Base-by-base conservation (phyloP, 1,284 basidiomycete genomes). In the Fomitiporia mediterranea region DNA sequence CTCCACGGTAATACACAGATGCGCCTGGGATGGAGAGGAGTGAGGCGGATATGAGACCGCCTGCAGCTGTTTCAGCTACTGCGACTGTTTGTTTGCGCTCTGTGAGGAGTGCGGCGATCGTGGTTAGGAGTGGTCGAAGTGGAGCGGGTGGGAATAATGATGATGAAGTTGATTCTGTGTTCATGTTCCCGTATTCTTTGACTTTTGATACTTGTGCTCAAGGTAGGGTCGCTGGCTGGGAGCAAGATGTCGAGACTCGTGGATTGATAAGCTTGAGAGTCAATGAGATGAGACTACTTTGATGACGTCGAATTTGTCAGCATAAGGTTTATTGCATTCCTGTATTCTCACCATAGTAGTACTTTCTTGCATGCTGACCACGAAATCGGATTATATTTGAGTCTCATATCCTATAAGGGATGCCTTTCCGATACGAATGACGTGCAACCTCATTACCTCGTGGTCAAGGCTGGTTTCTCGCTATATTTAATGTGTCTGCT, bases 51-150 rank as follows among this genome's bases (percentile, higher is more conserved):
- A 66, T 59, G 21, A 65, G 62, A 19, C 65, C 65, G 19, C 65
- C 65, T n/a, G 61, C 51, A 17, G 63, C 56, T 19, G 65, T 66
- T 53, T 66, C 65, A 40, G 62, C 63, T n/a, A 66, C 60, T 15
- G 63, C 56, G 4, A 66, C 53, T 2, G 60, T 63, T 37, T 61
- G 47, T 13, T 61, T 55, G 9, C 52, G 54, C 15, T 56, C 54
- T 34, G 23, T 61, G 17, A 66, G 55, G 35, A 63, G 44, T 8
- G 42, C 46, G 2, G 64, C 58, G 35, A 65, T 60, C 17, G 57
- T 53, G 3, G 37, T 32, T 8, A 61, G 39, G n/a, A 65, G 38
- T 13, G 61, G 55, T 25, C 54, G 49, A 6, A 65, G 55, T 7
- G 62, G 54, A 4, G 53, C 19, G n/a, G 64, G 64, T 19, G 64